phyloP scores from a whole-genome alignment of 441 rosid species.

The Manihot esculenta region DNA sequence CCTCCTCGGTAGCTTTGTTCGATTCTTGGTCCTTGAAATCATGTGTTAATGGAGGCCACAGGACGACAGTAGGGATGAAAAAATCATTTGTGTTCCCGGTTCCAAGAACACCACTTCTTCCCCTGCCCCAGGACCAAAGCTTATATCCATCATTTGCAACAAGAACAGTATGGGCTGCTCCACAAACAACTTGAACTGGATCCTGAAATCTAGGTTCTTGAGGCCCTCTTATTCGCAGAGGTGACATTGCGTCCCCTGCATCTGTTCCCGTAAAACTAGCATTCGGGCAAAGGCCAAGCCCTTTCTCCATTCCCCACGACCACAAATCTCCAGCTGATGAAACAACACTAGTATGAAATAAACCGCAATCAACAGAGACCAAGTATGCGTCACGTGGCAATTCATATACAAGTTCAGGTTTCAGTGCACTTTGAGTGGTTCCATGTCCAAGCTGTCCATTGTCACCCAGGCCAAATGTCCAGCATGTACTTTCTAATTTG shows the following conservation, averaged over 20 bases:
- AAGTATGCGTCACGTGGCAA: constrained; percentile 50
- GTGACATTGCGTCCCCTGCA: constrained; percentile 72
- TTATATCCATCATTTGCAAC: constrained; percentile 65
- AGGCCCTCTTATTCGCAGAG: constrained; percentile 39
- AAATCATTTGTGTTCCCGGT: constrained; percentile 48
- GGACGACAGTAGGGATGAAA: constrained; percentile 46
- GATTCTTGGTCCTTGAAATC: constrained; percentile 39
- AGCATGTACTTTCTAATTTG: constrained; percentile 54
- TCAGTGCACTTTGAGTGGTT: constrained; percentile 47
- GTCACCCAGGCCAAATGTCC: constrained; percentile 93
- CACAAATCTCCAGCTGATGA: constrained; percentile 82
- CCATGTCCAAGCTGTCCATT: constrained; percentile 92
- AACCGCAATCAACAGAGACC: constrained; percentile 78
- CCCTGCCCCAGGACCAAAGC: constrained; percentile 96
- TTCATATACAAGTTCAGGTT: constrained; percentile 66
- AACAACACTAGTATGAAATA: constrained; percentile 81
- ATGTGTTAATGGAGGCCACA: constrained; percentile 61
- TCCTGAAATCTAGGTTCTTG: constrained; percentile 45
- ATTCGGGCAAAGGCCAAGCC: constrained; percentile 83
- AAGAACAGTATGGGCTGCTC: constrained; percentile 88
- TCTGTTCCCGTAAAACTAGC: constrained; percentile 59
- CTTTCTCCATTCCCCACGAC: constrained; percentile 97
- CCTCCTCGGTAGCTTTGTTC: constrained; percentile 18
- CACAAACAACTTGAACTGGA: constrained; percentile 73
- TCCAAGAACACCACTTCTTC: constrained; percentile 88